Conservation (phyloP, 495 filamentous ascomycete species). For the Penicillium manginii region DNA sequence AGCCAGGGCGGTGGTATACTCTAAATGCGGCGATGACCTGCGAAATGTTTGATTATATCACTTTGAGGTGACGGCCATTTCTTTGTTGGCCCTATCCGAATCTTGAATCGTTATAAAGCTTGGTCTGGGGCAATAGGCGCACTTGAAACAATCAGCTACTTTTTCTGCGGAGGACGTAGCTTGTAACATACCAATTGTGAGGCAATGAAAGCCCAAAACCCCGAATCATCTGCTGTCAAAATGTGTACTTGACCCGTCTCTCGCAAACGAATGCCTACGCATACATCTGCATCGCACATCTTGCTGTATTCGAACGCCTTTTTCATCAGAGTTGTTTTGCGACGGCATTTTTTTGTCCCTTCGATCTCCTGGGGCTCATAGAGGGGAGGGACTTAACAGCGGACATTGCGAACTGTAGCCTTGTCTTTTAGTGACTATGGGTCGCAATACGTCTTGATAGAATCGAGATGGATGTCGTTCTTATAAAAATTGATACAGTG, state of each 20-base stretch:
- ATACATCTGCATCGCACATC: conserved; percentile 23
- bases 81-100: conserved; percentile 5
- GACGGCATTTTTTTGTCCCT: conserved; percentile 15
- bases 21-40: neutral
- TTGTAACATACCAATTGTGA: conserved; percentile 24
- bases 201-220: conserved; percentile 26
- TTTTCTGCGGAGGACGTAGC: neutral
- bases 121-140: conserved; percentile 14
- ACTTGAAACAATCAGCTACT: conserved; percentile 9
- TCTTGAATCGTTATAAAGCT: conserved; percentile 12
- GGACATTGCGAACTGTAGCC: conserved; percentile 5
- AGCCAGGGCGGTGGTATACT: neutral
- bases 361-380: conserved; percentile 10
- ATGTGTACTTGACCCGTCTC: conserved; percentile 25
- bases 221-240: conserved; percentile 23
- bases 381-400: conserved; percentile 2
- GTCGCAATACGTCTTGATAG: neutral
- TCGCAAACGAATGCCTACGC: conserved; percentile 22
- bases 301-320: conserved; percentile 22
- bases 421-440: neutral
- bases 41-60: neutral
- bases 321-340: conserved; percentile 20
- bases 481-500: neutral
- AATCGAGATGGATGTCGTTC: neutral
- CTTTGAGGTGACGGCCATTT: neutral